A percentile compares a stretch with the other conserved stretches of the same genome.
Conservation (phyloP, 1,139 yeast species). For the Pichia sp. region DNA sequence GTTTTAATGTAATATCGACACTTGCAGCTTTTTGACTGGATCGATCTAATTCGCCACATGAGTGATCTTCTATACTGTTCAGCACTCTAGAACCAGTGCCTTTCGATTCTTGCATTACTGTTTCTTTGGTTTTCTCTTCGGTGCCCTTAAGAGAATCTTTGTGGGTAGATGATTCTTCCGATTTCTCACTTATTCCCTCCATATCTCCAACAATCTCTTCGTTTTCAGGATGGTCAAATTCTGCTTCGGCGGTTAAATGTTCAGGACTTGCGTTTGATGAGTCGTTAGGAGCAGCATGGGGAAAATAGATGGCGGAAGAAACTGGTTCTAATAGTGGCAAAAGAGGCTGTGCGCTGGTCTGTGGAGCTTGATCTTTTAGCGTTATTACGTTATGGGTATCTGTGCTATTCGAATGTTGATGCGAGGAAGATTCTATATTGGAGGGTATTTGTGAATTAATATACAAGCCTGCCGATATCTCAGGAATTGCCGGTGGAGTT, state of each 20-base stretch:
- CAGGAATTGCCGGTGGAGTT: not conserved
- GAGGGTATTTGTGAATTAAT: not conserved
- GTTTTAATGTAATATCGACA: not conserved
- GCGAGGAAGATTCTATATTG: not conserved
- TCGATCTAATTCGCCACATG: not conserved
- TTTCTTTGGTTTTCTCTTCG: conserved; percentile 17
- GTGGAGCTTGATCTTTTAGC: not conserved
- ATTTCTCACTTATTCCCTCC: not conserved
- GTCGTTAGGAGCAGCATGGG: conserved; percentile 43
- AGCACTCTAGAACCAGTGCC: too few species aligned
- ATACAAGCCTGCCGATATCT: conserved; percentile 3
- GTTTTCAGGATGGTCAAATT: conserved; percentile 28
- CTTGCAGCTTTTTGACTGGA: not conserved
- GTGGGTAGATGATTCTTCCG: not conserved
- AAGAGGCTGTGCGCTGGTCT: not conserved
- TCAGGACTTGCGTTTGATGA: conserved; percentile 22
- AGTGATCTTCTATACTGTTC: not conserved
- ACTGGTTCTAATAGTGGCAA: conserved; percentile 42
- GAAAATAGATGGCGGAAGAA: conserved; percentile 64
- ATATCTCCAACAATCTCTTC: conserved; percentile 11
- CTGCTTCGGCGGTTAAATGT: conserved; percentile 33
- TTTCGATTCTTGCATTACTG: not conserved
- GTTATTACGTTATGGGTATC: not conserved
- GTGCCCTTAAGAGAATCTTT: not conserved
- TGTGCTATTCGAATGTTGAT: not conserved